Evolutionary conservation across 352 stramenopile species (phyloP), one percentile per base, ranked within the genome.

Genomic region (Globisporangium okanoganense): DNA sequence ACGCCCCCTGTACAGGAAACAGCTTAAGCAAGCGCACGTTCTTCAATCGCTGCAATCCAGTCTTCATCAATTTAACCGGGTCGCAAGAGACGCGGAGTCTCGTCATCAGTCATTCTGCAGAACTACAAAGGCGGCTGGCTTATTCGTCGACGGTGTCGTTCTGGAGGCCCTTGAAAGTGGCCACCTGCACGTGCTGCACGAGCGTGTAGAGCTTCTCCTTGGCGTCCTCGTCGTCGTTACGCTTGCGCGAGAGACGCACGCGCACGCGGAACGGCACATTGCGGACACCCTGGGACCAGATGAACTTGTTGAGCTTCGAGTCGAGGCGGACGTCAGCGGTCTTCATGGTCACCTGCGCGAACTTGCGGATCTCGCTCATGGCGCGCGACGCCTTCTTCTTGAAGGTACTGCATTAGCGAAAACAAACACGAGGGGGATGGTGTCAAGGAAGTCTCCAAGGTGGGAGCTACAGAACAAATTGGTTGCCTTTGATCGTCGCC

Each of bases 121-220:
- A 24, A 33, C 20, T 43, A 43, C 36, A 14, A 43, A n/a, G 20
- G 33, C 36, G 13, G 14, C 18, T 20, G 36, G 67, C 65, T 94
- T 92, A 95, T 71, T 91, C 89, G 67, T 98, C 88, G 57, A 98
- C 90, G 67, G 88, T 98, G 71, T 99, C 96, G 72, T 97, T 99
- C 78, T 97, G 81, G 71, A 99, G 86, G 69, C 94, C 96, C 85
- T 99, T 99, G 90, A 98, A 99, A 66, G 66, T 78, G 40, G 81
- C 87, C 65, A 99, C 96, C 74, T 98, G 82, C 61, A 99, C 96
- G 75, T 98, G 87, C 84, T 99, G 92, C 65, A 98, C 97, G 58
- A 99, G 91, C 73, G 97, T 99, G 94, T 99, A 99, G 61, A 99
- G 88, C 85, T 99, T 99, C 84, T 99, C 97, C 64, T 98, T 97